Base-by-base conservation (phyloP, 2,329 filamentous ascomycete species). In the Colletotrichum incanum region DNA sequence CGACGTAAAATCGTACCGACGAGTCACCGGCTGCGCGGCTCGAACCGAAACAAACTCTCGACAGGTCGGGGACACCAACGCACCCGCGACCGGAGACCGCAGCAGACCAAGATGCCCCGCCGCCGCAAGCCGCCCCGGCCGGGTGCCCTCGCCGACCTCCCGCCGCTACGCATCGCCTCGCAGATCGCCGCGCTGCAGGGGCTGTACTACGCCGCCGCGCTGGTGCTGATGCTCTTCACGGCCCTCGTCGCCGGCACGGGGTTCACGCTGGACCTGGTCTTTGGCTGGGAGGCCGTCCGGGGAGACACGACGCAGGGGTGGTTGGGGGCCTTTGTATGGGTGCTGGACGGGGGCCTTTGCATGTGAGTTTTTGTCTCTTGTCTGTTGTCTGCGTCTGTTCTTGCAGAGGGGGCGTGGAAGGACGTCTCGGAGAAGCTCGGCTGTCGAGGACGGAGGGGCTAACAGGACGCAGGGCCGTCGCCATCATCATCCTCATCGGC, bases 401-500 rank as follows among this genome's bases (percentile, higher is more conserved):
- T 31, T 31, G 28, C 6, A 6, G 28, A 31, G 28, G 28, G 28
- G 28, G 2, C 28, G 28, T 6, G 28, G 28, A 6, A 31, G 28
- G 28, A 31, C 28, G 28, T 31, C 28, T 31, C 28, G 4, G 6
- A 31, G 28, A 31, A 31, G 28, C 28, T 31, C 28, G 28, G 28
- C 28, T 4, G 28, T 6, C 28, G 28, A 20, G 6, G 18, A 26
- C 6, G 37, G 20, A 26, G 26, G 50, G 6, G 50, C 52, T 65
- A 20, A 49, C 31, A 11, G 23, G 28, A 37, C 23, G 71, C 78
- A 98, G 96, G 80, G 91, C 94, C 52, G 90, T 97, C 71, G 93
- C 94, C 52, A 92, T 98, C 70, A 90, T 98, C 62, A 84, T 96
- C 65, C 86, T 98, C 70, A 91, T 99, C 76, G 92, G 93, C 26